Evolutionary conservation across 1,284 basidiomycete species (phyloP), one percentile per base, ranked within the genome.

Genomic region (Stygiomarasmius scandens): DNA sequence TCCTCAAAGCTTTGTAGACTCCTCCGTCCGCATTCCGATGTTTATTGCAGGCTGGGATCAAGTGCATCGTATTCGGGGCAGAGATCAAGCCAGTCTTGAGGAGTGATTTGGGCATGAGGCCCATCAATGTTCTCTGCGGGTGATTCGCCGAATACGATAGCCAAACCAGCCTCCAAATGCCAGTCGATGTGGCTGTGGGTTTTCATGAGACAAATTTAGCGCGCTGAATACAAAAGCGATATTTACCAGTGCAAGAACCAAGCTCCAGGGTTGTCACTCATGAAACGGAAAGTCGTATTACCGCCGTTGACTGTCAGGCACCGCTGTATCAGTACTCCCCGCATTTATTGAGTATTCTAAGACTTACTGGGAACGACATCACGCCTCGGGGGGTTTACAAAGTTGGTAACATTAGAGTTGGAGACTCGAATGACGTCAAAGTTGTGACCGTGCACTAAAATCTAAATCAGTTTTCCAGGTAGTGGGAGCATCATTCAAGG

Each of bases 241-340:
- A 51, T 66, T 29, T 34, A 73, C 70, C 73, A 76, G 59, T 66
- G 74, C 55, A 76, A 66, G 69, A 75, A 74, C 74, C 74, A 76
- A 6, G 74, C 69, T 29, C 74, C 73, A 2, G 74, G 71, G 57
- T 75, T 76, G 47, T 68, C 66, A 65, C 45, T 63, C 55, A 60
- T 64, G 67, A 69, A 71, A 10, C 70, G 64, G 66, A 74, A 73
- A 14, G 71, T 73, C 1, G 65, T 69, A 52, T 70, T 72, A 23
- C 67, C 68, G 19, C 68, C 68, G 50, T 63, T 66, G 27, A 71
- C 69, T 69, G 46, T 14, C 41, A 46, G 20, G n/a, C n/a, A n/a
- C n/a, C n/a, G 45, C 16, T 24, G 19, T 20, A 41, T 41, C n/a
- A 41, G 38, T 16, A 41, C n/a, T 32, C 5, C 29, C 5, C 8